Percentiles rank a stretch among this genome's conserved stretches.
phyloP scores from a whole-genome alignment of 2,329 filamentous ascomycete species.

The Colletotrichum spaethianum region DNA sequence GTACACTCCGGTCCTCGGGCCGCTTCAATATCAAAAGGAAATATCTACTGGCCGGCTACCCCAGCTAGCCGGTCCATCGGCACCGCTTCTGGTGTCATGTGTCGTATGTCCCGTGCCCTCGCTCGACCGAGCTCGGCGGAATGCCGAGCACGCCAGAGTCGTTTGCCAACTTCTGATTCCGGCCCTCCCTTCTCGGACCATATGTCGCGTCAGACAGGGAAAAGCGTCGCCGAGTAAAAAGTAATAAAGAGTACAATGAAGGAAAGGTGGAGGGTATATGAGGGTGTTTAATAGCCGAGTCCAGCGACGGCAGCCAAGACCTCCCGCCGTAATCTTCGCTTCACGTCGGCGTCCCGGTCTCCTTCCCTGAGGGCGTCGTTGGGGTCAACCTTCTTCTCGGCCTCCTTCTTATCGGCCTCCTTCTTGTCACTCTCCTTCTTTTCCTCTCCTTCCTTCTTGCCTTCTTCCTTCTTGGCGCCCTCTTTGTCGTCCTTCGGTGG shows the following conservation, averaged over 20 bases:
- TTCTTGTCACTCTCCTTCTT: constrained; percentile 23
- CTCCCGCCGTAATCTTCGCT: constrained; percentile 37
- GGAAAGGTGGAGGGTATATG: neutral
- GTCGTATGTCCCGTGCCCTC: constrained; percentile 1
- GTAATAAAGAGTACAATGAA: constrained; percentile 9
- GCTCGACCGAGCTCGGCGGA: neutral
- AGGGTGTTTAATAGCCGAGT: constrained; percentile 33
- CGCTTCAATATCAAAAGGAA: constrained; percentile 8
- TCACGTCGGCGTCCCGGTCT: constrained; percentile 21
- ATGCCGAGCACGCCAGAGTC: too few relatives aligned
- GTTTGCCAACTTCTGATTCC: neutral
- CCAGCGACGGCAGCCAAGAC: constrained; percentile 32
- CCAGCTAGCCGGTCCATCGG: neutral
- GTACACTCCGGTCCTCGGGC: neutral
- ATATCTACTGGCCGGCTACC: constrained; percentile 14
- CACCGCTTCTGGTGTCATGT: constrained; percentile 14
- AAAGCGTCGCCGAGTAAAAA: neutral
- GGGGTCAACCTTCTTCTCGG: constrained; percentile 38
- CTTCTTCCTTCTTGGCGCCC: neutral
- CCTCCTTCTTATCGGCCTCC: constrained; percentile 14
- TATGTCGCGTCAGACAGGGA: neutral
- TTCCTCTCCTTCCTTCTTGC: constrained; percentile 23
- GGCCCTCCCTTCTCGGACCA: neutral
- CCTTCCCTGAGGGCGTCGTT: constrained; percentile 38
- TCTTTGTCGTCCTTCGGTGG: constrained; percentile 15